These are phyloP conservation scores for Rutstroemia sp. DNA, from an alignment of 2,329 filamentous ascomycete genomes.

Conservation along the genomic window DNA sequence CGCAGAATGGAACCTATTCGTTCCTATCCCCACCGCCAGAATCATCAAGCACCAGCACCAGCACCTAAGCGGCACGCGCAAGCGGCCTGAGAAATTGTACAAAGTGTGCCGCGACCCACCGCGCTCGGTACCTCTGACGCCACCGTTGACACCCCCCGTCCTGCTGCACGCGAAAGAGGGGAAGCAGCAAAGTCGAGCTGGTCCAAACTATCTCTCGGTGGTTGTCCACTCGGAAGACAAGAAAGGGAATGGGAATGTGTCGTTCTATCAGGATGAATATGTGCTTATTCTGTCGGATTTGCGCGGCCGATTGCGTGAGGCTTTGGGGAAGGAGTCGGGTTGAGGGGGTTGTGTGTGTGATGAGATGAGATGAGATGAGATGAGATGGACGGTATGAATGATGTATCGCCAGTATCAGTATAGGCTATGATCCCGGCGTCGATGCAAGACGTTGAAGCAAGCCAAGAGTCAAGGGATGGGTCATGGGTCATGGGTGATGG, in stretches of 20 bases:
- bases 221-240: conserved; percentile 5
- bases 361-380: neutral
- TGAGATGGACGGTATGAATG: neutral
- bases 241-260: neutral
- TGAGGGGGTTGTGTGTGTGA: neutral
- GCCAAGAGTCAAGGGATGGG: neutral
- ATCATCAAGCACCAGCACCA: neutral
- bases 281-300: conserved; percentile 3
- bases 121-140: conserved; percentile 6
- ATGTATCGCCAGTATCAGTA: neutral
- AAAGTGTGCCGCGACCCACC: neutral
- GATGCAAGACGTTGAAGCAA: neutral
- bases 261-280: conserved; percentile 8
- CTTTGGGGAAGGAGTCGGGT: conserved; percentile 3
- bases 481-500: neutral
- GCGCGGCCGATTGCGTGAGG: conserved; percentile 2
- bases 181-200: neutral
- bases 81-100: neutral
- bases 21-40: neutral
- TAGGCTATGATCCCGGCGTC: neutral
- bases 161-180: neutral
- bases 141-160: neutral
- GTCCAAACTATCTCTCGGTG: neutral
- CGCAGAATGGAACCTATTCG: conserved; percentile 7
- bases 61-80: neutral